Conservation (phyloP, 192 early-diverging fungal genomes). For the Podochytrium sp. region DNA sequence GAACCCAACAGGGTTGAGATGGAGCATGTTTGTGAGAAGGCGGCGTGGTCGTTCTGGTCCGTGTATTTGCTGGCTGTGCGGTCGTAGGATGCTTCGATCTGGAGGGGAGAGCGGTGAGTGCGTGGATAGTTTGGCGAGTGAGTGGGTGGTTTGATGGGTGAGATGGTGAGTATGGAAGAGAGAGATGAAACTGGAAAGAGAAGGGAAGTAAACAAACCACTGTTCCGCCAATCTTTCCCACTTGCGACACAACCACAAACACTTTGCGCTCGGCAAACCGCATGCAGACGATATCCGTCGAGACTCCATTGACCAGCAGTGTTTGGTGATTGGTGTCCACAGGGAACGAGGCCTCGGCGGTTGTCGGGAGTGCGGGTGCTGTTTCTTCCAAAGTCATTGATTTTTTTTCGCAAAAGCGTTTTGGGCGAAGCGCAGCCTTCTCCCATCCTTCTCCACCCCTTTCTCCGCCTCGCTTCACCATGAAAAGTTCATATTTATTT, state of each 20-base stretch:
- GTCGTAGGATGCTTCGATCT: not conserved
- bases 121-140: too few relatives aligned
- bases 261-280: not conserved
- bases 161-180: too few relatives aligned
- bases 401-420: too few relatives aligned
- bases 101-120: too few relatives aligned
- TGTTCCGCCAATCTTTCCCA: constrained; percentile 23
- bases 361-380: not conserved
- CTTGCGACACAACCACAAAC: constrained; percentile 21
- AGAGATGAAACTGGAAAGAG: not conserved
- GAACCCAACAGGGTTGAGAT: constrained; percentile 10
- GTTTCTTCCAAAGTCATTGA: too few relatives aligned
- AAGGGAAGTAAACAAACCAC: not conserved
- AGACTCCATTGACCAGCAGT: not conserved
- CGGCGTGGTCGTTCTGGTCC: not conserved
- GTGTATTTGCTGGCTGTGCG: not conserved
- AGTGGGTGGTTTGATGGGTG: too few relatives aligned
- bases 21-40: not conserved
- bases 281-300: constrained; percentile 16
- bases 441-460: not conserved
- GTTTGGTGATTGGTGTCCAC: constrained; percentile 1
- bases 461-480: not conserved
- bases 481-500: not conserved
- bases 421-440: too few relatives aligned
- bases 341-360: not conserved